A percentile compares a stretch with the other conserved stretches of the same genome.
phyloP scores from a whole-genome alignment of 2,329 filamentous ascomycete genomes.

The Fusarium lateritium region DNA sequence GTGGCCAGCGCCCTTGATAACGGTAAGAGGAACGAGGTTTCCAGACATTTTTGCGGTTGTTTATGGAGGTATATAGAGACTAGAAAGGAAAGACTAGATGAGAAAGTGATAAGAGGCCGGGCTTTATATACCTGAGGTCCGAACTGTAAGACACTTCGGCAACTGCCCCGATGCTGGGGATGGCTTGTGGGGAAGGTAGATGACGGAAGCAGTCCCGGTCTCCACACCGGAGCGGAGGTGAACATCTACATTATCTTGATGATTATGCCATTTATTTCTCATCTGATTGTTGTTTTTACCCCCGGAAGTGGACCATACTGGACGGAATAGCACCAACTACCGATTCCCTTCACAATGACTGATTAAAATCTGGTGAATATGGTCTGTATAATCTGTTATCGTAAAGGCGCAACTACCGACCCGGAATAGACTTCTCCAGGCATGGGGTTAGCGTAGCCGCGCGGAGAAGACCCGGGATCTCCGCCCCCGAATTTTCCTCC shows the following conservation, averaged over 20 bases:
- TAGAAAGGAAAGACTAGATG: fast-evolving
- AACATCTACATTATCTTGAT: no score
- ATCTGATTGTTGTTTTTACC: neutral
- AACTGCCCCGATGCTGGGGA: constrained; percentile 30
- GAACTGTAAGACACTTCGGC: constrained; percentile 20
- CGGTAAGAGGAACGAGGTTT: constrained; percentile 44
- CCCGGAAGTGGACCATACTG: fast-evolving
- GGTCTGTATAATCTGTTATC: no score
- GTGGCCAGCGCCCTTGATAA: constrained; percentile 46
- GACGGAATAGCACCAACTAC: no score
- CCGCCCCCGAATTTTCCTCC: neutral
- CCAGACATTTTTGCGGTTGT: constrained; percentile 36
- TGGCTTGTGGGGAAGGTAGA: constrained; percentile 15
- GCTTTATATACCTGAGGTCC: constrained; percentile 20
- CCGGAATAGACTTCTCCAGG: neutral
- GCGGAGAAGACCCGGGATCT: neutral
- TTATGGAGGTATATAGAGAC: neutral
- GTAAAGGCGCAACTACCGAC: fast-evolving
- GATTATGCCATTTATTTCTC: neutral
- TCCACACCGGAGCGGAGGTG: constrained; percentile 7
- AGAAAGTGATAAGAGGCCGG: neutral
- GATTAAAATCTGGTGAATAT: no score
- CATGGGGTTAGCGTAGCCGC: constrained; percentile 5
- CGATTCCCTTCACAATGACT: no score
- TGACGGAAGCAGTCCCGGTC: constrained; percentile 27